phyloP scores from a whole-genome alignment of 306 rosid species.

The Hippophae rhamnoides region DNA sequence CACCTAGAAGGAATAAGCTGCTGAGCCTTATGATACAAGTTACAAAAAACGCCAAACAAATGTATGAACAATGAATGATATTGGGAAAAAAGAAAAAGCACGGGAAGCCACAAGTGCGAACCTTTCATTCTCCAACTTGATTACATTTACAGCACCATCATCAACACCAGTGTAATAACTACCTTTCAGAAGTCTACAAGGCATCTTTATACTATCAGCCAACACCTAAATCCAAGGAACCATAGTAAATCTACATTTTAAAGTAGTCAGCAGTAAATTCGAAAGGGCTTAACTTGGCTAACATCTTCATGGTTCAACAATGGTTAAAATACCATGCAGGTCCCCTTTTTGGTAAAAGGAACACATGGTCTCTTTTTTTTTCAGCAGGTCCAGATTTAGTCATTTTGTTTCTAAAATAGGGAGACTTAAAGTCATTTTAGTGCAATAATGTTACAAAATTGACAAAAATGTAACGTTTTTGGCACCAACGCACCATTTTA shows the following conservation, averaged over 20 bases:
- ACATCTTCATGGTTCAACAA: no score
- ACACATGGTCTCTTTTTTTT: no score
- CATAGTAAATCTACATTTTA: conserved; percentile 9
- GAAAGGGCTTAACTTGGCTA: neutral
- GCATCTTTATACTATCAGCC: conserved; percentile 89
- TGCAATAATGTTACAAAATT: no score
- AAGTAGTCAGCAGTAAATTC: conserved; percentile 3
- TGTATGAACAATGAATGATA: neutral
- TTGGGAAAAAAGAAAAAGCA: conserved; percentile 11
- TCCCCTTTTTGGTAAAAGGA: no score
- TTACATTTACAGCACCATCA: conserved; percentile 87
- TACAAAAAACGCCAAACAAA: neutral
- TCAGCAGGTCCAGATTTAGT: no score
- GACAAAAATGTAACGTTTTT: no score
- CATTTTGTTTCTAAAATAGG: no score
- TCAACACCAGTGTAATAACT: conserved; percentile 96
- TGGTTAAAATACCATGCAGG: no score
- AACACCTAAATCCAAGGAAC: conserved; percentile 59
- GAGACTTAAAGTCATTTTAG: no score
- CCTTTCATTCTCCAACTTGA: conserved; percentile 97
- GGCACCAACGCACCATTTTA: no score
- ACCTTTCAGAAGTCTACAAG: conserved; percentile 95
- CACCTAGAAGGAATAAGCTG: neutral
- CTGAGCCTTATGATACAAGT: neutral
- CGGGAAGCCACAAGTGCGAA: conserved; percentile 29